Evolutionary conservation across 371 early-diverging fungal species (phyloP).

Genomic region (Mucor sp.): DNA sequence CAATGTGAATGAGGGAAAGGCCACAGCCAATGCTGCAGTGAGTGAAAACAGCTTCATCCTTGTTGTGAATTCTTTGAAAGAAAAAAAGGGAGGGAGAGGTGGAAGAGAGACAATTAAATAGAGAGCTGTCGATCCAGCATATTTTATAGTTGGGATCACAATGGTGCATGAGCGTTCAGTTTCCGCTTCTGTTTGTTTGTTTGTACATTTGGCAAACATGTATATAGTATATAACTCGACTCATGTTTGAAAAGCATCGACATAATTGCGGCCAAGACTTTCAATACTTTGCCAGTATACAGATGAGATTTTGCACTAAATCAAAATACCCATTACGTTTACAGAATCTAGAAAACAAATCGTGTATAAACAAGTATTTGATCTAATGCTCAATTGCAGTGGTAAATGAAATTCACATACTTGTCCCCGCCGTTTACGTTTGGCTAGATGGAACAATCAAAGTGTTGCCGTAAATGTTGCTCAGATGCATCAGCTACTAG

Average conservation of each 20-base stretch:
- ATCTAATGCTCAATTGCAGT: neutral
- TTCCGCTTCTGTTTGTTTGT: neutral
- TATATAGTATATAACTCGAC: neutral
- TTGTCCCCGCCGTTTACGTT: neutral
- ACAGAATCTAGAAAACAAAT: neutral
- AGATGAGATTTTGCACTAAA: neutral
- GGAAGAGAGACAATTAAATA: neutral
- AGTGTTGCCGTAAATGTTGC: too few species aligned
- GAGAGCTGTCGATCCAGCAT: neutral
- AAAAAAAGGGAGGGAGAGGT: neutral
- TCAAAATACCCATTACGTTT: neutral
- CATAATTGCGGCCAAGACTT: neutral
- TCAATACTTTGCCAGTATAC: too few species aligned
- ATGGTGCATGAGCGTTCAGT: neutral
- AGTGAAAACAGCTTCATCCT: neutral
- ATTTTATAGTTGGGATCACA: neutral
- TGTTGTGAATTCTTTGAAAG: neutral
- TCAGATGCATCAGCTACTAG: too few species aligned
- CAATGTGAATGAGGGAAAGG: conserved; percentile 11
- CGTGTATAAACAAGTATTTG: neutral
- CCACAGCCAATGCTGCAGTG: neutral
- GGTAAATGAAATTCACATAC: neutral
- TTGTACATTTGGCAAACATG: neutral
- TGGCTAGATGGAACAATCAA: too few species aligned
- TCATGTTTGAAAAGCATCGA: neutral